Evolutionary conservation across 306 rosid genomes (phyloP).

Genomic region (Carpinus fangiana): DNA sequence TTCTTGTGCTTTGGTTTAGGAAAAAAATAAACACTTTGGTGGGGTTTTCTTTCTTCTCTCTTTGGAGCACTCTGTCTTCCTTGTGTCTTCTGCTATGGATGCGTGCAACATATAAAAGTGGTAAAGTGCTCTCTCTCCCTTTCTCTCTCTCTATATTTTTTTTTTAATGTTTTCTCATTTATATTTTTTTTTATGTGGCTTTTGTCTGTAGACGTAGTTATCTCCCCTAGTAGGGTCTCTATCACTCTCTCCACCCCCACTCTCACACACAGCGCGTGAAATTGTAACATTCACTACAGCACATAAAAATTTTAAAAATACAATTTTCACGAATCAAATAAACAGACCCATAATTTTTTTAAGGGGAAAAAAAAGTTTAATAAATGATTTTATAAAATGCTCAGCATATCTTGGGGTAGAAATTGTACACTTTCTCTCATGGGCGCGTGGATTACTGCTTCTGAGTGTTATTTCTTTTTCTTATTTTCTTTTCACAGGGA

Average conservation of each 20-base stretch:
- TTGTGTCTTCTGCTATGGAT: slow-evolving; percentile 73
- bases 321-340: too few relatives aligned
- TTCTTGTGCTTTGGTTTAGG: slow-evolving; percentile 12
- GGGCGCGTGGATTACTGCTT: slow-evolving; percentile 35
- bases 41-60: slow-evolving; percentile 23
- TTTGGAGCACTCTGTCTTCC: slow-evolving; percentile 50
- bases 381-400: too few relatives aligned
- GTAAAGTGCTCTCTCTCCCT: slow-evolving; percentile 63
- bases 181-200: slow-evolving; percentile 37
- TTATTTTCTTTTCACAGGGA: slow-evolving; percentile 44
- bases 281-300: too few relatives aligned
- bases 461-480: slow-evolving; percentile 15
- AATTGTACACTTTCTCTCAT: slow-evolving; percentile 9
- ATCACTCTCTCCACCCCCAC: slow-evolving; percentile 37
- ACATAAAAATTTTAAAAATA: too few relatives aligned
- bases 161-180: not conserved
- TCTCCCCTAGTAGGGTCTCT: slow-evolving; percentile 56
- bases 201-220: slow-evolving; percentile 61
- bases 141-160: slow-evolving; percentile 2
- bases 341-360: too few relatives aligned
- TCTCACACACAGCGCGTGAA: slow-evolving; percentile 25
- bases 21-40: slow-evolving; percentile 21
- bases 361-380: too few relatives aligned
- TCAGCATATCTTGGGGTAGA: not conserved
- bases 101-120: slow-evolving; percentile 97